A percentile compares a stretch with the other conserved stretches of the same genome.
These are phyloP conservation scores for Dioscorea dumetorum DNA, from an alignment of 106 monocot species.

Conservation along the genomic window DNA sequence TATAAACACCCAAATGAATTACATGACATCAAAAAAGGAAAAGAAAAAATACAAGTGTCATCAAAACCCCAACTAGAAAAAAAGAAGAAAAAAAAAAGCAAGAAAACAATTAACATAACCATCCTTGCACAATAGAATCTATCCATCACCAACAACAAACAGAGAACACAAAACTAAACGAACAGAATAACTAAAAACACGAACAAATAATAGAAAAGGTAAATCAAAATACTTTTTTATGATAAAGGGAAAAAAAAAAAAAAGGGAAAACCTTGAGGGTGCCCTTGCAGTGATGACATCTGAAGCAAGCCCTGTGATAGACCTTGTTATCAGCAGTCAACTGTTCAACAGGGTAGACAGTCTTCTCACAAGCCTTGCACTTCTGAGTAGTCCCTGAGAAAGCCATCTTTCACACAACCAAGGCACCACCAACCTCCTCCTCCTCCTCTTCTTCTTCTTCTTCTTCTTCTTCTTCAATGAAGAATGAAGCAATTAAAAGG, in stretches of 20 bases:
- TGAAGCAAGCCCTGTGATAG: slow-evolving; percentile 56
- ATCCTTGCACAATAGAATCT: too few species aligned
- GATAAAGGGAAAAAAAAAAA: background rate
- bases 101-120: too few species aligned
- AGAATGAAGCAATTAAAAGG: too few species aligned
- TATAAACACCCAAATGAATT: too few species aligned
- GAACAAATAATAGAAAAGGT: background rate
- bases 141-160: too few species aligned
- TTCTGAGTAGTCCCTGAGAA: slow-evolving; percentile 59
- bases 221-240: background rate
- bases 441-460: too few species aligned
- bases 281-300: slow-evolving; percentile 62
- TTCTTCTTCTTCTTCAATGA: too few species aligned
- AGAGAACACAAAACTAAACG: too few species aligned
- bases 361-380: slow-evolving; percentile 63
- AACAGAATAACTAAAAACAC: background rate
- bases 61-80: too few species aligned
- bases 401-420: slow-evolving; percentile 1
- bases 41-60: background rate
- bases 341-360: slow-evolving; percentile 54
- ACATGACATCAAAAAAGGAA: background rate
- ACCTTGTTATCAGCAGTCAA: slow-evolving; percentile 44
- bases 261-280: slow-evolving; percentile 44
- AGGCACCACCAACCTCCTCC: too few species aligned
- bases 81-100: background rate